These are phyloP conservation scores for Trichosanthes cucumerina DNA, from an alignment of 306 rosid species.

Conservation along the genomic window DNA sequence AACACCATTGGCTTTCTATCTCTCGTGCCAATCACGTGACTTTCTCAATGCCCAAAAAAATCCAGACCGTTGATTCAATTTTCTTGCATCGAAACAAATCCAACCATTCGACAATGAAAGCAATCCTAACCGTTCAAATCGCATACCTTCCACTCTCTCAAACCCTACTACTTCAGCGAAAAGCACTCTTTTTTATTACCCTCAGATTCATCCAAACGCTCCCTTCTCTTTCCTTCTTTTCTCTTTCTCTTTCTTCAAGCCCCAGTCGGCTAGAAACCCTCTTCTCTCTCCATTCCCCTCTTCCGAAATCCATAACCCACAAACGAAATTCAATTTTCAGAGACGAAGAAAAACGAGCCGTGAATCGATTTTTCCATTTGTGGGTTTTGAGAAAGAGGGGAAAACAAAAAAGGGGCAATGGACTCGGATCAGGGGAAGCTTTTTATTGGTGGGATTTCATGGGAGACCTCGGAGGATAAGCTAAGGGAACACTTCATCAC, in stretches of 20 bases:
- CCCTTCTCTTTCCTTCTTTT: neutral
- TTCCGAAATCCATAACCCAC: slow-evolving; percentile 6
- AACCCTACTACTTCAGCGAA: slow-evolving; percentile 6
- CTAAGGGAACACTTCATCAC: slow-evolving; percentile 64
- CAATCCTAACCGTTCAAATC: slow-evolving; percentile 25
- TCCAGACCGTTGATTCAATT: neutral
- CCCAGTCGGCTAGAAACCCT: slow-evolving; percentile 43
- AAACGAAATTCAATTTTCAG: neutral
- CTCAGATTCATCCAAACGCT: neutral
- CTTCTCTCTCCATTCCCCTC: neutral
- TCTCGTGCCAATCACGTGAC: slow-evolving; percentile 11
- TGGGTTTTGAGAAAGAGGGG: neutral
- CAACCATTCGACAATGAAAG: neutral
- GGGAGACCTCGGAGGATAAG: slow-evolving; percentile 92
- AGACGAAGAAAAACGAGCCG: neutral
- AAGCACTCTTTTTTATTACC: neutral
- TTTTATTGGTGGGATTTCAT: slow-evolving; percentile 90
- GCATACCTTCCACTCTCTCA: slow-evolving; percentile 7
- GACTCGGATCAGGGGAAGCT: slow-evolving; percentile 98
- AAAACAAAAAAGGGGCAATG: slow-evolving; percentile 28
- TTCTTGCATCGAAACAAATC: neutral
- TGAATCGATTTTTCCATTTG: neutral
- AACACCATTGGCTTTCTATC: neutral
- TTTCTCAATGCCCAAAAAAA: neutral
- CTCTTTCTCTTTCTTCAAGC: neutral